These are phyloP conservation scores for Cutaneotrichosporon spelunceum DNA, from an alignment of 1,284 basidiomycete species.

Conservation along the genomic window DNA sequence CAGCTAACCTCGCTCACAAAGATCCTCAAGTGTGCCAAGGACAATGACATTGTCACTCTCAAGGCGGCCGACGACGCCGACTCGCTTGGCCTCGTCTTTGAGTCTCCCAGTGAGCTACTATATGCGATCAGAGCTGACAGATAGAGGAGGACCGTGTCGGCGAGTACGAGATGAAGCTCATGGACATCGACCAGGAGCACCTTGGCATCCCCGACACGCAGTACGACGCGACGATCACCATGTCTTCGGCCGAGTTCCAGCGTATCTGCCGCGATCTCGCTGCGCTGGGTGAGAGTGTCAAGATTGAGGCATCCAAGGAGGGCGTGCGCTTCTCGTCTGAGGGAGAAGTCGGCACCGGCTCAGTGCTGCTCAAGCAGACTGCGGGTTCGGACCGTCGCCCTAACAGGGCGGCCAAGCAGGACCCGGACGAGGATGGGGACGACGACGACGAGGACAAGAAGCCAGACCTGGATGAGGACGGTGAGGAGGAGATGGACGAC, in stretches of 20 bases:
- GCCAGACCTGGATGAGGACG: slow-evolving; percentile 53
- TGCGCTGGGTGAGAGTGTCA: slow-evolving; percentile 89
- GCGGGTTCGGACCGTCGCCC: slow-evolving; percentile 49
- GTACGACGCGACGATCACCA: slow-evolving; percentile 89
- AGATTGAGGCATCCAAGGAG: slow-evolving; percentile 94
- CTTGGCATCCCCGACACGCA: slow-evolving; percentile 98
- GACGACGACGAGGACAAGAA: slow-evolving; percentile 52
- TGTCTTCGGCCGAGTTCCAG: slow-evolving; percentile 82
- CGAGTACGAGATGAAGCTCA: slow-evolving; percentile 98
- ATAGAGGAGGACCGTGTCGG: slow-evolving; percentile 88
- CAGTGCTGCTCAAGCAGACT: slow-evolving; percentile 75
- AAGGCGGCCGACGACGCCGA: slow-evolving; percentile 92
- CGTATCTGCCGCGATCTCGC: slow-evolving; percentile 91
- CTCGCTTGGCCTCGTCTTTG: slow-evolving; percentile 82
- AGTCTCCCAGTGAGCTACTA: slow-evolving; percentile 73
- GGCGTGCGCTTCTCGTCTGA: slow-evolving; percentile 91
- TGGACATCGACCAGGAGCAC: slow-evolving; percentile 97
- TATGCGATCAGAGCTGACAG: slow-evolving; percentile 12
- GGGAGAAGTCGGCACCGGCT: slow-evolving; percentile 91
- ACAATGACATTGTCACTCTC: slow-evolving; percentile 89
- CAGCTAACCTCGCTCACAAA: slow-evolving; percentile 81
- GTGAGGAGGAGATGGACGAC: slow-evolving; percentile 54
- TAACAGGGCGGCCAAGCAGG: slow-evolving; percentile 53
- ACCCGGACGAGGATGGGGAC: slow-evolving; percentile 57
- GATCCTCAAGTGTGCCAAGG: slow-evolving; percentile 95